A percentile compares a stretch with the other conserved stretches of the same genome.
Evolutionary conservation across 1,139 yeast species (phyloP).

Genomic region (Geotrichum carabidarum): DNA sequence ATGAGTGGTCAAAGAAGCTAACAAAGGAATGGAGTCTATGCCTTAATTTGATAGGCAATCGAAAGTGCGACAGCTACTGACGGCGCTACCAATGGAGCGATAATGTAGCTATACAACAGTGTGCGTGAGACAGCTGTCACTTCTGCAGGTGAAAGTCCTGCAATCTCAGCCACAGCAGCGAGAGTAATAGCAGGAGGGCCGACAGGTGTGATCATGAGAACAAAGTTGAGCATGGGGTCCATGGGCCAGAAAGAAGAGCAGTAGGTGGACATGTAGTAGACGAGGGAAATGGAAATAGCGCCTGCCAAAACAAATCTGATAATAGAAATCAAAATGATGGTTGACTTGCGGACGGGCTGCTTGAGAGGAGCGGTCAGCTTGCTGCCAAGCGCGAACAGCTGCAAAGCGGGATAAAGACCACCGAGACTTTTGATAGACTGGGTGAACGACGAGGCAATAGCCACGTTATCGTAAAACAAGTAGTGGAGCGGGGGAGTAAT

Average conservation of each 20-base stretch:
- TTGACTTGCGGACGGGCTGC: slow-evolving; percentile 20
- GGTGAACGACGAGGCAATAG: slow-evolving; percentile 22
- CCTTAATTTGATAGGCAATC: slow-evolving; percentile 16
- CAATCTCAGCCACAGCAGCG: slow-evolving; percentile 28
- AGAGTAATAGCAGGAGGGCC: slow-evolving; percentile 29
- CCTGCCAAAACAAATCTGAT: slow-evolving; percentile 23
- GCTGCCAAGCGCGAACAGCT: slow-evolving; percentile 26
- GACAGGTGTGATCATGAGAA: slow-evolving; percentile 25
- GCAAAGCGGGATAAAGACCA: slow-evolving; percentile 26
- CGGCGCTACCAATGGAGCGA: slow-evolving; percentile 26
- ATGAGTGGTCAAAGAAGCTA: no score
- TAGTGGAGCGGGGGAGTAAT: slow-evolving; percentile 24
- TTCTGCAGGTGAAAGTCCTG: slow-evolving; percentile 23
- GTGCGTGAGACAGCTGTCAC: slow-evolving; percentile 23
- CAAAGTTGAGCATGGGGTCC: slow-evolving; percentile 25
- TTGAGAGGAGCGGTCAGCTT: slow-evolving; percentile 23
- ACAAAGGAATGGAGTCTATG: background rate
- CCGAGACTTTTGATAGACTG: slow-evolving; percentile 24
- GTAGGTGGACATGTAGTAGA: slow-evolving; percentile 17
- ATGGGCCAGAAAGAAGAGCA: slow-evolving; percentile 21
- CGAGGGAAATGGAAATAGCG: slow-evolving; percentile 20
- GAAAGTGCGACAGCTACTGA: slow-evolving; percentile 24
- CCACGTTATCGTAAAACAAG: slow-evolving; percentile 21
- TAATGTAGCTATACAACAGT: slow-evolving; percentile 22
- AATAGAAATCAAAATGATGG: slow-evolving; percentile 19